phyloP scores from a whole-genome alignment of 1,284 basidiomycete genomes.

The Papiliotrema flavescens region DNA sequence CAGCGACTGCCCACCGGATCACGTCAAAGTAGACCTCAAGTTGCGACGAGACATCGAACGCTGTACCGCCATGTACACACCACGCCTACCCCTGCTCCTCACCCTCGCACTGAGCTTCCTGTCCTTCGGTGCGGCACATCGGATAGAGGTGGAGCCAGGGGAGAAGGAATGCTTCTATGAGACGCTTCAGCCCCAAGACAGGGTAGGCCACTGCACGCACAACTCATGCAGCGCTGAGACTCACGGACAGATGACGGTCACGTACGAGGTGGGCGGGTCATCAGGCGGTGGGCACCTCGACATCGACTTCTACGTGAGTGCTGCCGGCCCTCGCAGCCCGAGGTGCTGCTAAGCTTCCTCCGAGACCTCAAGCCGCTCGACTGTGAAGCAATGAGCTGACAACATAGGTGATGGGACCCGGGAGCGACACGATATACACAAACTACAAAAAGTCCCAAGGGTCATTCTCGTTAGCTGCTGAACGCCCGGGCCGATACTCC shows the following conservation, averaged over 20 bases:
- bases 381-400: neutral
- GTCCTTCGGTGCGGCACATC: constrained; percentile 44
- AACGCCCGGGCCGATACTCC: constrained; percentile 79
- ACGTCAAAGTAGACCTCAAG: too few species aligned
- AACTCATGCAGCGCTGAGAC: neutral
- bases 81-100: constrained; percentile 9
- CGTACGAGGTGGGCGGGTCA: constrained; percentile 82
- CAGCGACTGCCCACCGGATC: too few species aligned
- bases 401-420: constrained; percentile 71
- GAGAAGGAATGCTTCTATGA: constrained; percentile 98
- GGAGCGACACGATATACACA: constrained; percentile 64
- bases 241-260: constrained; percentile 87
- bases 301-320: constrained; percentile 86
- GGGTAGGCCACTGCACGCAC: constrained; percentile 55
- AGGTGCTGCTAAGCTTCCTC: too few species aligned
- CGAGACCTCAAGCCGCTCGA: neutral
- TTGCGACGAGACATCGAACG: too few species aligned
- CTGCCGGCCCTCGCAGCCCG: neutral
- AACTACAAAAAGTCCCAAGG: constrained; percentile 86
- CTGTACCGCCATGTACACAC: neutral
- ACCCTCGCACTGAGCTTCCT: constrained; percentile 19
- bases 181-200: constrained; percentile 90
- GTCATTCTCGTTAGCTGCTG: constrained; percentile 79
- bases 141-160: constrained; percentile 63
- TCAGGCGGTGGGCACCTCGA: constrained; percentile 87